Conservation (phyloP, 2,329 filamentous ascomycete species). For the Davidsoniella australis region DNA sequence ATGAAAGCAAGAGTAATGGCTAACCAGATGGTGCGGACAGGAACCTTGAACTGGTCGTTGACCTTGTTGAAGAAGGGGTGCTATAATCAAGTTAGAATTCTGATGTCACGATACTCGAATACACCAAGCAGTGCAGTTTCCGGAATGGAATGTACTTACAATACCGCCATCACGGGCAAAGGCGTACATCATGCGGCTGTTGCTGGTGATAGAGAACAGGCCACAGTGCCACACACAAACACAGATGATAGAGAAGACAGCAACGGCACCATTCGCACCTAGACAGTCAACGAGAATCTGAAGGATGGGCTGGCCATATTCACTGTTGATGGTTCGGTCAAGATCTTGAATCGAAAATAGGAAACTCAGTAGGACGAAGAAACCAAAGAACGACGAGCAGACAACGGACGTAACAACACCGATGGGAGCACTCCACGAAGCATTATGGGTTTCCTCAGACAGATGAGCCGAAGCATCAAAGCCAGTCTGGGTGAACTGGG, state of each 20-base stretch:
- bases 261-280: conserved; percentile 36
- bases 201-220: conserved; percentile 38
- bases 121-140: neutral
- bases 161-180: conserved; percentile 39
- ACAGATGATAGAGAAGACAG: conserved; percentile 36
- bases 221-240: conserved; percentile 45
- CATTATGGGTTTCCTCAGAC: conserved; percentile 38
- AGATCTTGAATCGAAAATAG: conserved; percentile 44
- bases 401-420: conserved; percentile 39
- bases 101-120: neutral
- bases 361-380: conserved; percentile 39
- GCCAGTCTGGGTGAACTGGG: conserved; percentile 32
- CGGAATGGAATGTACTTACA: conserved; percentile 15
- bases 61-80: conserved; percentile 37
- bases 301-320: conserved; percentile 35
- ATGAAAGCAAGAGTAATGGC: conserved; percentile 36
- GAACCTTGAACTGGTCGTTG: conserved; percentile 30
- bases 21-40: conserved; percentile 37
- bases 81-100: conserved; percentile 13
- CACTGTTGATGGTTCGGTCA: conserved; percentile 26
- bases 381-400: conserved; percentile 39
- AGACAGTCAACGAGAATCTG: conserved; percentile 42
- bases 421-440: conserved; percentile 38
- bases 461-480: conserved; percentile 40
- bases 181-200: conserved; percentile 43